Percentiles rank a stretch among this genome's conserved stretches.
phyloP scores from a whole-genome alignment of 495 filamentous ascomycete genomes.

The Aspergillus cristatus region DNA sequence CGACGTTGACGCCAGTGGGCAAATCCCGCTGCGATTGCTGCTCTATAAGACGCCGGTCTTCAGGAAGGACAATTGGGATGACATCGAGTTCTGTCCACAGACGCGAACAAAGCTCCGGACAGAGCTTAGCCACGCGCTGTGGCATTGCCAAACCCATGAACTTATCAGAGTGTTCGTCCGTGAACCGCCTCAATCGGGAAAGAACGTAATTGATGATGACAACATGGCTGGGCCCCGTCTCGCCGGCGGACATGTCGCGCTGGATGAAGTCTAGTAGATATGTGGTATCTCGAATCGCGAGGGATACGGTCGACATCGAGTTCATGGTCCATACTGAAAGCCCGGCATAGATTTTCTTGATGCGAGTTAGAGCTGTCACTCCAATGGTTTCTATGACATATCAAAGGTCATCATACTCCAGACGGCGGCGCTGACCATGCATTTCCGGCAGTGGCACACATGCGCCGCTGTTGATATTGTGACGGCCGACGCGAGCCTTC shows the following conservation, averaged over 20 bases:
- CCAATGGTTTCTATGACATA: background rate
- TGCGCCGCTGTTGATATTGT: constrained; percentile 21
- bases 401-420: constrained; percentile 10
- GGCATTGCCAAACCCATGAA: constrained; percentile 49
- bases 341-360: constrained; percentile 55
- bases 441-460: constrained; percentile 16
- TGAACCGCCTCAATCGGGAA: constrained; percentile 43
- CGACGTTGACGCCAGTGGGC: constrained; percentile 23
- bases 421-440: constrained; percentile 17
- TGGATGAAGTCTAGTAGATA: constrained; percentile 73
- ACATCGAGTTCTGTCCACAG: constrained; percentile 77
- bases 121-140: constrained; percentile 35
- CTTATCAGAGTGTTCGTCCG: constrained; percentile 54
- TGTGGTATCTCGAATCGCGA: constrained; percentile 68
- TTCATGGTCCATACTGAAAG: constrained; percentile 47
- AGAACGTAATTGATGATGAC: constrained; percentile 48
- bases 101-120: constrained; percentile 54
- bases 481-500: constrained; percentile 25
- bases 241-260: constrained; percentile 28
- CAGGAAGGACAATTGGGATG: constrained; percentile 51
- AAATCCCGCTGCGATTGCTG: constrained; percentile 13
- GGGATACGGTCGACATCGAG: constrained; percentile 44
- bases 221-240: constrained; percentile 17
- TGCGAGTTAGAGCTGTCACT: background rate
- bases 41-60: no score